Evolutionary conservation across 768 basidiomycete genomes (phyloP).

Genomic region (Hortiboletus flavorubellus): DNA sequence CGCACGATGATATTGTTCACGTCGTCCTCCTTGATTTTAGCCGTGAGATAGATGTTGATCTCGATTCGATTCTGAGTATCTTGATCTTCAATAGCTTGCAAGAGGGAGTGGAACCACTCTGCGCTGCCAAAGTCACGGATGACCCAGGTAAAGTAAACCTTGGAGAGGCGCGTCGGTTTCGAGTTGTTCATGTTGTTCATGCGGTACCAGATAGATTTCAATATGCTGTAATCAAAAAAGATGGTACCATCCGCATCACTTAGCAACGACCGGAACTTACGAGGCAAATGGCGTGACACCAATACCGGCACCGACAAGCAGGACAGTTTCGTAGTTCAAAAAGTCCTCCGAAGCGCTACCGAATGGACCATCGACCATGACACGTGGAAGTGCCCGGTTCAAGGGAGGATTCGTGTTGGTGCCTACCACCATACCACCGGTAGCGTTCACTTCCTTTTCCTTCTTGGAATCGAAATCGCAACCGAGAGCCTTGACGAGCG

Average conservation of each 20-base stretch:
- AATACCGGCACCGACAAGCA: slow-evolving; percentile 92
- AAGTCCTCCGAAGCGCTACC: slow-evolving; percentile 92
- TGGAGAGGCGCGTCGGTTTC: slow-evolving; percentile 79
- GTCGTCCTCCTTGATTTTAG: slow-evolving; percentile 87
- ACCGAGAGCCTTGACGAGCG: slow-evolving; percentile 76
- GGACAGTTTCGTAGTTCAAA: slow-evolving; percentile 81
- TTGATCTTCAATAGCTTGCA: slow-evolving; percentile 92
- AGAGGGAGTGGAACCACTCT: slow-evolving; percentile 92
- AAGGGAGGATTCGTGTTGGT: slow-evolving; percentile 55
- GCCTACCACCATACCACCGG: slow-evolving; percentile 60
- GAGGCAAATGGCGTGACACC: slow-evolving; percentile 96
- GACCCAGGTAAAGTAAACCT: slow-evolving; percentile 94
- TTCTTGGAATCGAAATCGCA: slow-evolving; percentile 70
- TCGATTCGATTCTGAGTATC: slow-evolving; percentile 84
- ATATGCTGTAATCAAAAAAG: slow-evolving; percentile 46
- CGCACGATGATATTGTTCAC: slow-evolving; percentile 87
- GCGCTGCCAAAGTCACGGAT: slow-evolving; percentile 89
- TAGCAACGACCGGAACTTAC: slow-evolving; percentile 42
- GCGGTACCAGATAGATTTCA: slow-evolving; percentile 94
- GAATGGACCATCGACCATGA: slow-evolving; percentile 97
- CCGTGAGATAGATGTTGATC: slow-evolving; percentile 92
- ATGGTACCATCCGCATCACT: slow-evolving; percentile 1
- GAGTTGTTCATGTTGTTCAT: slow-evolving; percentile 82
- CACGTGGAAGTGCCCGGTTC: slow-evolving; percentile 75
- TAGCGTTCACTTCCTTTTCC: slow-evolving; percentile 40